Percentiles rank a stretch among this genome's conserved stretches.
phyloP scores from a whole-genome alignment of 2,329 filamentous ascomycete species.

The Neonectria coccinea region DNA sequence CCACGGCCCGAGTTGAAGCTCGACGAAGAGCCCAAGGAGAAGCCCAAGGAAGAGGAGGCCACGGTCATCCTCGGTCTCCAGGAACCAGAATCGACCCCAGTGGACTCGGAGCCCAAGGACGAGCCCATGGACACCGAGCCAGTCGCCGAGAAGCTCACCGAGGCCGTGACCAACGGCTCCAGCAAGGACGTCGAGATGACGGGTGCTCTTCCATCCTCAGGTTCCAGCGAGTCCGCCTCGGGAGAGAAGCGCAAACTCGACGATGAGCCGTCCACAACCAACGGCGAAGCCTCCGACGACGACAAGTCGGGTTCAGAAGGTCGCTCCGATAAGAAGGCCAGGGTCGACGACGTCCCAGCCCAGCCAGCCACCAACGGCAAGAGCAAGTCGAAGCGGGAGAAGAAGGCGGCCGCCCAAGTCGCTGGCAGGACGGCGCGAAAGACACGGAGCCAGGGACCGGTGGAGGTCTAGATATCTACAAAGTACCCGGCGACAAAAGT shows the following conservation, averaged over 20 bases:
- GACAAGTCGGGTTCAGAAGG: constrained; percentile 47
- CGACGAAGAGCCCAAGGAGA: constrained; percentile 46
- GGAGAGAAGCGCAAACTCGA: constrained; percentile 57
- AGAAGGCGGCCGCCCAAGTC: constrained; percentile 41
- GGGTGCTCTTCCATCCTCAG: constrained; percentile 31
- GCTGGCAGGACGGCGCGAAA: constrained; percentile 55
- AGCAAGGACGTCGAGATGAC: constrained; percentile 36
- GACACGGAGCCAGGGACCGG: constrained; percentile 58
- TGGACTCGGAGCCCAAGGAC: constrained; percentile 38
- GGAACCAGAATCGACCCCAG: constrained; percentile 39
- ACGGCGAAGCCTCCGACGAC: constrained; percentile 31
- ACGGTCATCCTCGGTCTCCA: constrained; percentile 42
- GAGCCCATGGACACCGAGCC: constrained; percentile 27
- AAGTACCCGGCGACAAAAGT: neutral
- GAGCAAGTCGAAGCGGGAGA: constrained; percentile 46
- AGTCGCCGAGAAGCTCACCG: constrained; percentile 25
- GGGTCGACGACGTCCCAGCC: constrained; percentile 49
- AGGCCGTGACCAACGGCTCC: constrained; percentile 36
- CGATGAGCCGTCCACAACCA: constrained; percentile 40
- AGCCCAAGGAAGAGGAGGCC: constrained; percentile 42
- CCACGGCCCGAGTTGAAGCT: constrained; percentile 52
- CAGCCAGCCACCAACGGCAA: constrained; percentile 45
- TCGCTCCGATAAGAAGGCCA: constrained; percentile 56
- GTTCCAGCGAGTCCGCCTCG: constrained; percentile 34
- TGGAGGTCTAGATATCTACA: constrained; percentile 37